Evolutionary conservation across 1,284 basidiomycete genomes (phyloP), one percentile per base, ranked within the genome.

Genomic region (Heterobasidion occidentale): DNA sequence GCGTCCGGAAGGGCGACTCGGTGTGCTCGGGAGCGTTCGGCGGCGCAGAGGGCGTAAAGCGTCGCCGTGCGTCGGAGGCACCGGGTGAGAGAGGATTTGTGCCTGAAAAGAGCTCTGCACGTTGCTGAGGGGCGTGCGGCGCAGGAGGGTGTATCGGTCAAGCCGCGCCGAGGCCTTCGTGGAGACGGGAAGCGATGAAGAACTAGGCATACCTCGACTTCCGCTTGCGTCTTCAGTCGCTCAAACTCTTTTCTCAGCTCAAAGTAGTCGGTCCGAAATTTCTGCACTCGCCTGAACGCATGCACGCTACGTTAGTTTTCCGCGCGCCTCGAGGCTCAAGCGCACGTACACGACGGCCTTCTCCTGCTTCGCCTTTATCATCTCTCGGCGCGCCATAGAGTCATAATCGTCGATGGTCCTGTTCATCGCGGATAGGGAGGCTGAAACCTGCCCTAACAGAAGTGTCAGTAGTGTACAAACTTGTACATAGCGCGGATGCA

Each of bases 331-430:
- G 33, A n/a, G 19, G 17, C 20, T 27, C 33, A 15, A n/a, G 27
- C 34, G 35, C 38, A 73, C 84, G 65, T 66, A 94, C 92, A 90
- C 88, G 68, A 90, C 79, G 0, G 94, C 95, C 73, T 98, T 98
- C 75, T 96, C 94, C 68, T 93, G 85, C 72, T 96, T 96, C 46
- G 90, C 86, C 63, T 92, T 92, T 54, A 96, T 90, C 66, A 97
- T 92, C 70, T 98, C 94, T 61, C 94, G 81, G 74, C 88, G 90
- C 0, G 91, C 92, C 91, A 98, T 94, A 11, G 90, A 88, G 66
- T 97, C 94, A 67, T 96, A 98, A 67, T 98, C 95, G 64, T 97
- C 94, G 61, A 97, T 86, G 56, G 95, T 92, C 56, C 94, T 77
- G 56, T 91, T 86, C 78, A 98, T 87, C 1, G 92, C 93, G n/a